A percentile compares a stretch with the other conserved stretches of the same genome.
These are phyloP conservation scores for Cyberlindnera misumaiensis DNA, from an alignment of 805 yeast genomes.

Conservation along the genomic window DNA sequence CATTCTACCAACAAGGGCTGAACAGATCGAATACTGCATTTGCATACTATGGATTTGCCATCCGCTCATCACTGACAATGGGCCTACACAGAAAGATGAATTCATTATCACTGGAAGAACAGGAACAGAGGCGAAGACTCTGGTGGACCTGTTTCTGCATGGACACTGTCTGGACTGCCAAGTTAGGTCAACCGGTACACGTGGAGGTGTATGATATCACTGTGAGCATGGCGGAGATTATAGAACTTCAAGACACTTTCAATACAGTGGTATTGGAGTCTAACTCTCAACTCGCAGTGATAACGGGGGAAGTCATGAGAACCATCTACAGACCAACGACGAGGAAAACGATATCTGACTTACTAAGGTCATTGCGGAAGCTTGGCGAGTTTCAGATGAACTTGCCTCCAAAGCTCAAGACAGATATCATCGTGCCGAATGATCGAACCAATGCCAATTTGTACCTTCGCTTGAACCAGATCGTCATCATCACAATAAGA, in stretches of 20 bases:
- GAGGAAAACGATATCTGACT: constrained; percentile 20
- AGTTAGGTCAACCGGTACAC: constrained; percentile 31
- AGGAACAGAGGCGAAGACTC: constrained; percentile 28
- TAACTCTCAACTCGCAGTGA: constrained; percentile 19
- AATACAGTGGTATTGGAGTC: constrained; percentile 24
- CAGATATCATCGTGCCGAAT: constrained; percentile 12
- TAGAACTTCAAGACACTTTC: constrained; percentile 25
- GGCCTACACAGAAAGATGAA: constrained; percentile 26
- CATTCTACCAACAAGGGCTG: constrained; percentile 29
- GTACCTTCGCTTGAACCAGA: constrained; percentile 29
- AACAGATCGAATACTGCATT: constrained; percentile 31
- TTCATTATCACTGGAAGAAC: constrained; percentile 17
- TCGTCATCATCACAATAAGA: constrained; percentile 29
- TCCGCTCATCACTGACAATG: constrained; percentile 25
- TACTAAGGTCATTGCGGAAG: constrained; percentile 18
- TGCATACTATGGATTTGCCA: constrained; percentile 29
- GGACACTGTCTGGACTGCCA: constrained; percentile 32
- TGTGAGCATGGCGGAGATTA: constrained; percentile 19
- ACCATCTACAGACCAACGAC: constrained; percentile 27
- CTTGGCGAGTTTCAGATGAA: constrained; percentile 21
- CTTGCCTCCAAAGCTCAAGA: constrained; percentile 16
- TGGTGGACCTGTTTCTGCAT: constrained; percentile 36
- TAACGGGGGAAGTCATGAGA: constrained; percentile 26
- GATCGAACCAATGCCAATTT: constrained; percentile 27
- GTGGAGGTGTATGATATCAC: constrained; percentile 28